phyloP scores from a whole-genome alignment of 1,284 basidiomycete species.

The Ustilago trichophora region DNA sequence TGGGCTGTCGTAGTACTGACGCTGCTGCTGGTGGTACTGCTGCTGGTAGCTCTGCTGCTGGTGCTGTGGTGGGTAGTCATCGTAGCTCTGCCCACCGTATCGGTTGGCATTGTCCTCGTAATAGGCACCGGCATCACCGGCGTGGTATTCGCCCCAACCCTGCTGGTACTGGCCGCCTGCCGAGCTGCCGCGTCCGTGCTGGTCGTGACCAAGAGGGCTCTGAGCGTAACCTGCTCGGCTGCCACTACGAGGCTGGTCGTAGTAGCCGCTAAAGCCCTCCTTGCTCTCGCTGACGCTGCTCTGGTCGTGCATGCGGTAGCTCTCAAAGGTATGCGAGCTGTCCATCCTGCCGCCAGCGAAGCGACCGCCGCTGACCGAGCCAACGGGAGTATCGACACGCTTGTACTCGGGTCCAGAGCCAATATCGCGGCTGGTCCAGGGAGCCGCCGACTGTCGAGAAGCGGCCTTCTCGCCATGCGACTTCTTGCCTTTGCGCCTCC shows the following conservation, averaged over 20 bases:
- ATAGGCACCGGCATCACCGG: slow-evolving; percentile 57
- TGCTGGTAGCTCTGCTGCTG: slow-evolving; percentile 19
- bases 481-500: slow-evolving; percentile 47
- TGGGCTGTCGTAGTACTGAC: slow-evolving; percentile 36
- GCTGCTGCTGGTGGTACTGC: slow-evolving; percentile 18
- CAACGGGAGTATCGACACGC: slow-evolving; percentile 58
- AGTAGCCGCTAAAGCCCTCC: slow-evolving; percentile 52
- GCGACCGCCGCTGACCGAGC: slow-evolving; percentile 41
- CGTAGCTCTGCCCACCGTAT: slow-evolving; percentile 36
- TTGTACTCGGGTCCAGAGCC: slow-evolving; percentile 57
- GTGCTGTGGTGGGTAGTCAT: slow-evolving; percentile 31
- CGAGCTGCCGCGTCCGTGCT: slow-evolving; percentile 13
- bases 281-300: slow-evolving; percentile 36
- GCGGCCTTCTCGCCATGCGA: slow-evolving; percentile 22
- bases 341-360: slow-evolving; percentile 32
- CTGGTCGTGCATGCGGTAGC: slow-evolving; percentile 59
- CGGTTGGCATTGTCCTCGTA: slow-evolving; percentile 53
- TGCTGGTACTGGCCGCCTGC: slow-evolving; percentile 38
- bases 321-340: slow-evolving; percentile 54
- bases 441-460: slow-evolving; percentile 27
- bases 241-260: slow-evolving; percentile 47
- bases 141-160: slow-evolving; percentile 60
- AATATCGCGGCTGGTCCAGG: slow-evolving; percentile 41
- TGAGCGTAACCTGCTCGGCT: slow-evolving; percentile 29
- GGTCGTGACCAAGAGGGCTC: slow-evolving; percentile 43